Evolutionary conservation across 768 basidiomycete species (phyloP), one percentile per base, ranked within the genome.

Genomic region (Panus rudis): DNA sequence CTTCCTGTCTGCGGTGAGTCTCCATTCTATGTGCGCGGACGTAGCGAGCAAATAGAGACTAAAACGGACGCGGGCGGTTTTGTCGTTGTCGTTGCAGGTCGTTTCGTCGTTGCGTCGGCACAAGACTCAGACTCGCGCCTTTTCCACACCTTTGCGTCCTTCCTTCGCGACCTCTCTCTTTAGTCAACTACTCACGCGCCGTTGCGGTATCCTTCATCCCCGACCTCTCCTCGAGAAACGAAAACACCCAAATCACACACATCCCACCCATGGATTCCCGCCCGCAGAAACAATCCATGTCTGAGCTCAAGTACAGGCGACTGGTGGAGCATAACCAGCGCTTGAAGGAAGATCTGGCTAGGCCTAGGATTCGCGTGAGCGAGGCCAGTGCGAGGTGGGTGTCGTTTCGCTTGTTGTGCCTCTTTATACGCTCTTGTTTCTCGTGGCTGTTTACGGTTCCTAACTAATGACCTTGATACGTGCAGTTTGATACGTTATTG

Each of bases 231-330:
- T 25, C 35, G 19, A 43, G 19, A 14, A n/a, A n/a, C n/a, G n/a
- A 4, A 34, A 16, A n/a, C n/a, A n/a, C n/a, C n/a, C n/a, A n/a
- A n/a, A n/a, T n/a, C n/a, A n/a, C 49, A n/a, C n/a, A n/a, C n/a
- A n/a, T n/a, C n/a, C n/a, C n/a, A n/a, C n/a, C n/a, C n/a, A 60
- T 58, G 55, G 57, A 54, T 53, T 44, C 48, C 47, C 59, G 59
- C 26, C 49, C 49, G 13, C 54, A 53, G 72, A 81, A 58, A 75
- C 80, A 81, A 57, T 80, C 81, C 53, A 84, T 84, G 81, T 79
- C 81, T 37, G 85, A 88, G 67, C 72, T 88, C 63, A 86, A 84
- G 69, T 78, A 86, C 44, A 73, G 85, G n/a, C 71, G 85, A 44
- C 66, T 88, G 43, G 68, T 76, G 25, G 85, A 88, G 60, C 85